Evolutionary conservation across 768 basidiomycete genomes (phyloP).

Genomic region (Tephrocybe sp.): DNA sequence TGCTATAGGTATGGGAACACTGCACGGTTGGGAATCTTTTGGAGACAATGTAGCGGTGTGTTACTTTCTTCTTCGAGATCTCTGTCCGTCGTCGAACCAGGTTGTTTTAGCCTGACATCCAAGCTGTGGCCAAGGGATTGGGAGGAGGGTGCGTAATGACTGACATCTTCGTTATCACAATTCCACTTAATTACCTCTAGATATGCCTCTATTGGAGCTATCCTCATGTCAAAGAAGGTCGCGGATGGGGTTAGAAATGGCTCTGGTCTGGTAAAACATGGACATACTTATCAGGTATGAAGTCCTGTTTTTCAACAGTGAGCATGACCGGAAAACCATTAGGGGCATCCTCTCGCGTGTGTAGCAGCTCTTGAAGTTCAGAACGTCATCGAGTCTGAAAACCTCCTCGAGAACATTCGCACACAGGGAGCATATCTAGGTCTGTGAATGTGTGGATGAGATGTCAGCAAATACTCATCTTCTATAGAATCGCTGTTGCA

Average conservation of each 20-base stretch:
- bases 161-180: background rate
- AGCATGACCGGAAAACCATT: background rate
- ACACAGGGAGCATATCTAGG: constrained; percentile 59
- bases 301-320: background rate
- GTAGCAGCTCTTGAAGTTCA: constrained; percentile 83
- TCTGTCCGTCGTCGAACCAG: background rate
- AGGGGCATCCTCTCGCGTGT: constrained; percentile 76
- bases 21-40: constrained; percentile 84
- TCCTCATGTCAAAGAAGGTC: constrained; percentile 71
- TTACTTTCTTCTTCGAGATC: background rate
- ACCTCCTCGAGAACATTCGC: constrained; percentile 65
- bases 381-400: constrained; percentile 62
- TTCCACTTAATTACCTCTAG: constrained; percentile 30
- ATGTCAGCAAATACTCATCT: background rate
- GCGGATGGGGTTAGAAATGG: constrained; percentile 64
- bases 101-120: constrained; percentile 55
- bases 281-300: constrained; percentile 78
- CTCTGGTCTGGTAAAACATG: constrained; percentile 79
- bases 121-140: constrained; percentile 87
- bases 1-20: constrained; percentile 74
- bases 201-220: constrained; percentile 79
- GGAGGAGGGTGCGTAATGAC: constrained; percentile 70
- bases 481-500: constrained; percentile 44
- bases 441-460: constrained; percentile 4
- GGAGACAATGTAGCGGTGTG: constrained; percentile 65